Percentiles rank a stretch among this genome's conserved stretches.
Evolutionary conservation across 805 yeast genomes (phyloP).

Genomic region (Tetrapisispora fleetii): DNA sequence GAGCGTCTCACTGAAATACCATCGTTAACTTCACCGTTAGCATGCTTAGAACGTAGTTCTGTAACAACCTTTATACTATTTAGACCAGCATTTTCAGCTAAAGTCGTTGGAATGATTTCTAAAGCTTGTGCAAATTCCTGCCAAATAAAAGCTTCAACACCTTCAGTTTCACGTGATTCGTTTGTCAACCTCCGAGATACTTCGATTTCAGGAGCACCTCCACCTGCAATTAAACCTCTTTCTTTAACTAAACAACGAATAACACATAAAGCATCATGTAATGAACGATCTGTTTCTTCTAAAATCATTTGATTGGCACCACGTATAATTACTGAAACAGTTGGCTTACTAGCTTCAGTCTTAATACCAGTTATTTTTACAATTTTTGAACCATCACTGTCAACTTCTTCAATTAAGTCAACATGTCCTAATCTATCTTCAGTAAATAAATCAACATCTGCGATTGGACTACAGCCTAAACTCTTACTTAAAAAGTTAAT

Average conservation of each 20-base stretch:
- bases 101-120: conserved; percentile 86
- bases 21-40: conserved; percentile 82
- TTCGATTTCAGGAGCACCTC: conserved; percentile 97
- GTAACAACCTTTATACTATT: conserved; percentile 87
- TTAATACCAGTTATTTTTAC: conserved; percentile 81
- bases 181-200: conserved; percentile 62
- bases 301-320: conserved; percentile 87
- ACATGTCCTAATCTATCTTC: conserved; percentile 91
- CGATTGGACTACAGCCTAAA: conserved; percentile 90
- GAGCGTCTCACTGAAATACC: conserved; percentile 93
- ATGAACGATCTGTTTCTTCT: conserved; percentile 94
- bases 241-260: conserved; percentile 82
- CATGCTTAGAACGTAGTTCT: conserved; percentile 85
- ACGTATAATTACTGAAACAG: conserved; percentile 85
- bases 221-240: conserved; percentile 91
- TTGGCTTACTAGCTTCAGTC: conserved; percentile 30
- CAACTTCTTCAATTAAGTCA: conserved; percentile 85
- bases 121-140: conserved; percentile 85
- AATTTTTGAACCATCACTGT: conserved; percentile 80
- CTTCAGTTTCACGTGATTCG: conserved; percentile 64
- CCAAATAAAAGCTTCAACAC: conserved; percentile 85
- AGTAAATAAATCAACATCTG: conserved; percentile 85
- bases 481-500: conserved; percentile 77
- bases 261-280: conserved; percentile 96
- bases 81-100: conserved; percentile 92